These are phyloP conservation scores for Magnusiomyces magnusii DNA, from an alignment of 1,139 yeast species.

Conservation along the genomic window DNA sequence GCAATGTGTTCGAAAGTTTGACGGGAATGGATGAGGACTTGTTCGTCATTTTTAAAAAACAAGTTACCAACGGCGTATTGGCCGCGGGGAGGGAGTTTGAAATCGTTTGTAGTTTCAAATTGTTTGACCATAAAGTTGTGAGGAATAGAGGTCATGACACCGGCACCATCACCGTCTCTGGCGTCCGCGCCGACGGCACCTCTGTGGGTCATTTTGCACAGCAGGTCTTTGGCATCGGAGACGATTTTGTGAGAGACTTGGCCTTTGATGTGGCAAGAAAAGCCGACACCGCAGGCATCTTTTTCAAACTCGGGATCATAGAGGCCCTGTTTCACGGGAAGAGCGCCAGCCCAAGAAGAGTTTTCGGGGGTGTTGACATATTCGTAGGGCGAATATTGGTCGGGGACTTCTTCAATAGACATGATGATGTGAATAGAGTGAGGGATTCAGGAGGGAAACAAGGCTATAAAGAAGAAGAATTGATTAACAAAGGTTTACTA, in stretches of 20 bases:
- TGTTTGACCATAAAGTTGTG: constrained; percentile 81
- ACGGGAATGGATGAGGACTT: constrained; percentile 56
- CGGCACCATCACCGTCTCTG: constrained; percentile 98
- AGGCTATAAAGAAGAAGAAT: no score
- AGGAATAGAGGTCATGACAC: constrained; percentile 88
- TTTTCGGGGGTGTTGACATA: constrained; percentile 74
- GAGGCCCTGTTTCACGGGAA: constrained; percentile 82
- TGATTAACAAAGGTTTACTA: no score
- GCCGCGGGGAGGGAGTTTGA: constrained; percentile 63
- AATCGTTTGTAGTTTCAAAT: constrained; percentile 50
- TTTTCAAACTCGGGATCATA: constrained; percentile 92
- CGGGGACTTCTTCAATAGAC: constrained; percentile 19
- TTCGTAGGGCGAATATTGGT: constrained; percentile 39
- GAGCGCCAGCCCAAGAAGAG: constrained; percentile 84
- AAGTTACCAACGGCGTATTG: constrained; percentile 95
- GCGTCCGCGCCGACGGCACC: constrained; percentile 97
- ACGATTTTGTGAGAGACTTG: constrained; percentile 82
- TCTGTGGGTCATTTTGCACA: constrained; percentile 97
- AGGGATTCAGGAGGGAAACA: no score
- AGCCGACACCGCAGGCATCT: constrained; percentile 99
- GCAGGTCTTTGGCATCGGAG: constrained; percentile 72
- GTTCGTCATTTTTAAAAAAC: constrained; percentile 78
- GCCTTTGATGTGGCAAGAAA: constrained; percentile 92
- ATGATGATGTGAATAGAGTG: neutral
- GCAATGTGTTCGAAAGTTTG: constrained; percentile 78